Evolutionary conservation across 1,139 yeast species (phyloP), one percentile per base, ranked within the genome.

Genomic region (Debaryomycetaceae sp.): DNA sequence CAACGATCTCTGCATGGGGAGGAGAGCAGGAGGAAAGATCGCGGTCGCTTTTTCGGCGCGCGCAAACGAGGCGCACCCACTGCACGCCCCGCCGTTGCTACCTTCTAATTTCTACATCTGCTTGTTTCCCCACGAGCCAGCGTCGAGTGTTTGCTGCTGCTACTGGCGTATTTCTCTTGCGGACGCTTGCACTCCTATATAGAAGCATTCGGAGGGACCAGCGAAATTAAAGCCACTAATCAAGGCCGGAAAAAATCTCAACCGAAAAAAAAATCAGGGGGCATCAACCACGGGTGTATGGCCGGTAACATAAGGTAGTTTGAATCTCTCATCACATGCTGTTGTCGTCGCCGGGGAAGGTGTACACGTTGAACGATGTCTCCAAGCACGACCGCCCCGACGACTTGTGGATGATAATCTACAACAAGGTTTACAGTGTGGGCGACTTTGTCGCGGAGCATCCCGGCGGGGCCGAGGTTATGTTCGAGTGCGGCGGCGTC

Each of bases 391-490:
- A 60, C 18, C 42, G 53, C 1, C 61, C 66, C 2, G 62, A 65
- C 14, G 78, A 79, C 44, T 49, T 78, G 28, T 80, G 85, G 86
- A 78, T 80, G 78, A 63, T 78, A 3, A 61, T 80, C 3, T 78
- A 76, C 43, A 76, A 73, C 32, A 69, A 72, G 34, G 82, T 80
- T 0, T 81, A 79, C 46, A 71, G 80, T 42, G 64, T 78, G 4
- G 71, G 81, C 2, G 41, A 50, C 4, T 64, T 78, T 30, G 49
- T 74, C 3, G 57, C 53, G 3, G 54, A 56, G 1, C 89, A 81
- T 46, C 86, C 88, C 2, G 89, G 88, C 4, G 88, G 88, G 2
- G 69, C 73, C 0, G 85, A 78, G 41, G 83, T 80, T 4, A 53
- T 81, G 27, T 56, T 75, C 38, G 84, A 79, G 38, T 78, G 81